phyloP scores from a whole-genome alignment of 345 rosid species.

The Eucalyptus urophylla region DNA sequence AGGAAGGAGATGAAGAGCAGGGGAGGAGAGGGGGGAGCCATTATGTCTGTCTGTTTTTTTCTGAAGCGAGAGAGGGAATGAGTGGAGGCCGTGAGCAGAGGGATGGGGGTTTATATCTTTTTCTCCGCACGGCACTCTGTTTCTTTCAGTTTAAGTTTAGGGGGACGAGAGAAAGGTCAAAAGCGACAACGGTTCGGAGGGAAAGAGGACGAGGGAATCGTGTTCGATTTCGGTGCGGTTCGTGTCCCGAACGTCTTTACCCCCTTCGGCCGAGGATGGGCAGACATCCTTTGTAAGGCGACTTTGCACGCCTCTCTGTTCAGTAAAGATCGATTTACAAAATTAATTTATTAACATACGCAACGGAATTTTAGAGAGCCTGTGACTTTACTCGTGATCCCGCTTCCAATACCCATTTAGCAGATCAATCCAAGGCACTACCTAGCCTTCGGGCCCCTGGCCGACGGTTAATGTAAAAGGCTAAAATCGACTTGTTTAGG shows the following conservation, averaged over 20 bases:
- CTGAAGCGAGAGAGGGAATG: background rate
- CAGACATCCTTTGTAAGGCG: background rate
- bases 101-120: background rate
- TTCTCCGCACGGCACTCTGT: too few species aligned
- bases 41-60: background rate
- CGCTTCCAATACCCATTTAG: background rate
- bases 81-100: background rate
- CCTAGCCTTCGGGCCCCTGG: background rate
- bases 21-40: constrained; percentile 22
- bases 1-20: background rate
- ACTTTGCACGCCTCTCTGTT: background rate
- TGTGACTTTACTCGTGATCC: background rate
- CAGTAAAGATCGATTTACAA: background rate
- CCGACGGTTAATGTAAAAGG: background rate
- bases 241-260: background rate
- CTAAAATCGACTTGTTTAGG: background rate
- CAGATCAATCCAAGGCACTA: background rate
- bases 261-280: background rate
- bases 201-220: background rate
- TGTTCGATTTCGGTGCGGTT: background rate
- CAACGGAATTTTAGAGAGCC: background rate
- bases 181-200: background rate
- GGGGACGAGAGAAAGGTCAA: background rate
- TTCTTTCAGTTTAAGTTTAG: background rate
- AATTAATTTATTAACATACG: background rate